phyloP scores from a whole-genome alignment of 768 basidiomycete species.

The Hypsizygus marmoreus region DNA sequence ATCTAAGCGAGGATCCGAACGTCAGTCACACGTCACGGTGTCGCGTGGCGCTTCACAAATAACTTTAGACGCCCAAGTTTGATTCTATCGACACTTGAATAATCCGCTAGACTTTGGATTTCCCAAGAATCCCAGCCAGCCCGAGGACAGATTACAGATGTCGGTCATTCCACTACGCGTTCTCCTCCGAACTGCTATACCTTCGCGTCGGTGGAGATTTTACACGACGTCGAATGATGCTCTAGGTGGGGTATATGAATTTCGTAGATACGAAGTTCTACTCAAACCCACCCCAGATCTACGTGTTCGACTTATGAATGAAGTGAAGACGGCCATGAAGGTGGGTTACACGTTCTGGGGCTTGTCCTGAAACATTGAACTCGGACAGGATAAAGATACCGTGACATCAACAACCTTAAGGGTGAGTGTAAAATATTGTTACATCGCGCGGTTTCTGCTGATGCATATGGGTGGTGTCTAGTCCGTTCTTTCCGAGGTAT shows the following conservation, averaged over 20 bases:
- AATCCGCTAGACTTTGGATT: background rate
- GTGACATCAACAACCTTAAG: slow-evolving; percentile 57
- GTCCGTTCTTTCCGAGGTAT: slow-evolving; percentile 72
- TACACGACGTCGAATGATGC: slow-evolving; percentile 7
- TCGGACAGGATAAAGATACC: slow-evolving; percentile 54
- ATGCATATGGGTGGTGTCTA: slow-evolving; percentile 22
- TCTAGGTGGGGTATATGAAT: slow-evolving; percentile 11
- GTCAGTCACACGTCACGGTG: too few relatives aligned
- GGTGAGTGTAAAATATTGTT: slow-evolving; percentile 35
- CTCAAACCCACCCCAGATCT: too few relatives aligned
- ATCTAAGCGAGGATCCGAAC: too few relatives aligned
- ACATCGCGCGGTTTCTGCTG: background rate
- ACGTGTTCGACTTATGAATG: slow-evolving; percentile 49
- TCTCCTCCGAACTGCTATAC: background rate
- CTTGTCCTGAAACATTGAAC: background rate
- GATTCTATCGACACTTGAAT: too few relatives aligned
- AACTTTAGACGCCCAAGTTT: too few relatives aligned
- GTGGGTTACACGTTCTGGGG: slow-evolving; percentile 31
- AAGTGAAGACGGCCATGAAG: slow-evolving; percentile 72
- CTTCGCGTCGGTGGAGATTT: slow-evolving; percentile 6
- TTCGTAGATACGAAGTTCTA: too few relatives aligned
- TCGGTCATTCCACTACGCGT: slow-evolving; percentile 1
- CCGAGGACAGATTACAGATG: slow-evolving; percentile 5
- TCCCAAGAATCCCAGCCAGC: background rate
- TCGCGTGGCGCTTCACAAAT: too few relatives aligned